Base-by-base conservation (phyloP, 2,329 filamentous ascomycete genomes). In the Pleoardoris graminearum region DNA sequence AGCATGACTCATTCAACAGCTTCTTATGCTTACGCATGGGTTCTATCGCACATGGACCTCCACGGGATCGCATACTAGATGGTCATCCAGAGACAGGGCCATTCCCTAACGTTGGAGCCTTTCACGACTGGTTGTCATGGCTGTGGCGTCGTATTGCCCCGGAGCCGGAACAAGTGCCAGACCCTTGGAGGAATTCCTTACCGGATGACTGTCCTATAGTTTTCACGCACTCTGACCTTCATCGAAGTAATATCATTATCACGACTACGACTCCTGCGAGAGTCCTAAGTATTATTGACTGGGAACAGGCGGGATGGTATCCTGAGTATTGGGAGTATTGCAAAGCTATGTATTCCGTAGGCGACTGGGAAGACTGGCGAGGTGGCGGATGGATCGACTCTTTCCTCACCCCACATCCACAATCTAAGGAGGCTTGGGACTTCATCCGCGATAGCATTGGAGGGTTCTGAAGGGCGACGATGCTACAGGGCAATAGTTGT, bases 251-350 rank as follows among this genome's bases (percentile, higher is more conserved):
- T 51, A 73, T 74, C 37, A 59, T 75, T 19, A 43, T 74, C 11
- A 63, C 68, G 8, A 23, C 45, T 29, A 55, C 51, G 4, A 54
- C 51, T 23, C 58, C 59, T 12, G 48, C 53, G 38, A 59, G 55
- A 22, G 52, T 72, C 37, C 17, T 65, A 25, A 60, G 61, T 2
- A 63, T 74, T 32, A 41, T 75, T 52, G 69, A 74, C 57, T 75
- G 71, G 71, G 54, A 62, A 48, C 65, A 72, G 57, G 63, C 70
- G 5, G 72, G 71, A 4, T 74, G 70, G 68, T 69, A 70, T 55
- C 69, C 70, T 1, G 59, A 57, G 7, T 73, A 72, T 50, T 74
- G 70, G 72, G 70, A 74, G 49, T 64, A 59, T 25, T 71, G 68
- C 49, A 73, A 70, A 51, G 63, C 59, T 38, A 51, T 17, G 39